Base-by-base conservation (phyloP, 192 early-diverging fungal species). In the Borealophlyctis nickersoniae region DNA sequence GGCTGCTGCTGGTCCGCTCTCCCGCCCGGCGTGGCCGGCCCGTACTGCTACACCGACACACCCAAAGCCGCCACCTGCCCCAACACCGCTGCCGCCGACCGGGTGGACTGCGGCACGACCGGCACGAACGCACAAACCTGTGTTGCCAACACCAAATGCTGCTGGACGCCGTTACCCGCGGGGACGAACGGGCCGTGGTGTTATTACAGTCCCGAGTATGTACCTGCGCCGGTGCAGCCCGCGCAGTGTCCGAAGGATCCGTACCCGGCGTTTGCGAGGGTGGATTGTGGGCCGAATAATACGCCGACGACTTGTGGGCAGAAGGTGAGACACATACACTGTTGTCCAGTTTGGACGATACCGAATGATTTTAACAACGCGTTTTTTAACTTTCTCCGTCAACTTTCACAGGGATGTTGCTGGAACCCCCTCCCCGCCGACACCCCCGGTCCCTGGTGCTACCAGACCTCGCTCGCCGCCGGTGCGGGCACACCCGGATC, bases 1-100 rank as follows among this genome's bases (percentile, higher is more conserved):
- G 39, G 39, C 39, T 45, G 39, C 39, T 45, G 39, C 39, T 45
- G 39, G 39, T 45, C 39, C 39, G 39, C 39, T 19, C 39, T 45
- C 19, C 39, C 39, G 19, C 39, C 39, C 39, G 39, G 39, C 39
- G 39, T 45, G 39, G 39, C 19, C 19, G 39, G 39, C 39, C 39
- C 39, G 39, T 13, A 45, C 39, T 45, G 39, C 19, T 45, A 13
- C 39, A 19, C 39, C 7, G 19, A 45, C 39, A 45, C 7, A 45
- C 39, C 39, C 9, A 45, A 45, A 45, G 39, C 39, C 9, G 39
- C 39, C 39, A 7, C 19, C 9, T 45, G 39, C 19, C 39, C 39
- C 39, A 19, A 13, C 39, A 19, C 19, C 39, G 39, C 39, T 19
- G 39, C 39, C 39, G 39, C 39, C 7, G 9, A 45, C 7, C 39